Conservation (phyloP, 352 stramenopile species). For the Plasmopara halstedii region DNA sequence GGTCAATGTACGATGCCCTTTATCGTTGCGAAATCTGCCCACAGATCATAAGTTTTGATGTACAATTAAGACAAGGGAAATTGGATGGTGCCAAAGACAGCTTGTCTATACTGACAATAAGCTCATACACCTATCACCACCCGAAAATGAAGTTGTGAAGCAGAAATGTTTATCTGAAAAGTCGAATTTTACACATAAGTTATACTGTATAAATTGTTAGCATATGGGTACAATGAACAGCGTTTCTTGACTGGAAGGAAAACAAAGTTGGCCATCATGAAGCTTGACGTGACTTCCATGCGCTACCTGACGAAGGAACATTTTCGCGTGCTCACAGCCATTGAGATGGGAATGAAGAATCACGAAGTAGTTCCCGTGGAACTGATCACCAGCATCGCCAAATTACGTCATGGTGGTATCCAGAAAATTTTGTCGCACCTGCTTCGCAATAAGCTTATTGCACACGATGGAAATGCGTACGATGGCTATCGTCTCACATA, state of each 20-base stretch:
- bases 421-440: slow-evolving; percentile 96
- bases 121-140: too few species aligned
- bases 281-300: slow-evolving; percentile 92
- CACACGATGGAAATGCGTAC: slow-evolving; percentile 95
- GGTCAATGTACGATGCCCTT: too few species aligned
- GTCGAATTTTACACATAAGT: too few species aligned
- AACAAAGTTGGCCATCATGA: slow-evolving; percentile 47
- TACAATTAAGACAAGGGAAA: too few species aligned
- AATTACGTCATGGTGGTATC: slow-evolving; percentile 95
- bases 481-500: slow-evolving; percentile 98
- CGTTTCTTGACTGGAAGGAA: slow-evolving; percentile 20
- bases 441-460: slow-evolving; percentile 97
- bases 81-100: too few species aligned
- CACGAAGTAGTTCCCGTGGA: slow-evolving; percentile 96
- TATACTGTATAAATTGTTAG: too few species aligned
- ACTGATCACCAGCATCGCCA: slow-evolving; percentile 95
- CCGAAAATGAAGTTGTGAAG: too few species aligned
- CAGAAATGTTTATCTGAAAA: too few species aligned
- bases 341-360: slow-evolving; percentile 99
- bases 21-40: too few species aligned
- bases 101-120: too few species aligned
- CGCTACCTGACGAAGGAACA: slow-evolving; percentile 92
- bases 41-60: too few species aligned
- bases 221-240: too few species aligned
- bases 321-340: slow-evolving; percentile 97